A percentile compares a stretch with the other conserved stretches of the same genome.
Evolutionary conservation across 1,284 basidiomycete genomes (phyloP).

Genomic region (Marasmius fiardii): DNA sequence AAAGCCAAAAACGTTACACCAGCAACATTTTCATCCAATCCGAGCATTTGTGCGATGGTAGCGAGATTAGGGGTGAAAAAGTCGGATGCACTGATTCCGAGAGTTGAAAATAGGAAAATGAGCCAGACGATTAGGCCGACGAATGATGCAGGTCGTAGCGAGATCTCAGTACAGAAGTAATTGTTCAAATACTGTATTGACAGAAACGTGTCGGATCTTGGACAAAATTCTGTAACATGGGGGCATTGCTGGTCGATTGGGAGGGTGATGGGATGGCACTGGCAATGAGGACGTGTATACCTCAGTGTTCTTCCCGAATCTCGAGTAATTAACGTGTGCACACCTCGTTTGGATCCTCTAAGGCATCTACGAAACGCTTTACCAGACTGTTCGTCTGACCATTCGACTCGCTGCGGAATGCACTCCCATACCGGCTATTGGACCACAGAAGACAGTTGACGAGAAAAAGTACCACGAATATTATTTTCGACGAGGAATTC

Average conservation of each 20-base stretch:
- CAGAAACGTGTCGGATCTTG: slow-evolving; percentile 57
- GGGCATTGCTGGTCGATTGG: slow-evolving; percentile 58
- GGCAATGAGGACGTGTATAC: slow-evolving; percentile 6
- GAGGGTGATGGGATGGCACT: slow-evolving; percentile 63
- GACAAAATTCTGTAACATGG: slow-evolving; percentile 56
- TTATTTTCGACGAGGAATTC: slow-evolving; percentile 38
- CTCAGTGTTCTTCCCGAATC: neutral
- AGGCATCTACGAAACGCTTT: slow-evolving; percentile 35
- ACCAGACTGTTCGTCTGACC: slow-evolving; percentile 31
- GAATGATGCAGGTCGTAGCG: slow-evolving; percentile 59
- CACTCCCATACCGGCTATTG: slow-evolving; percentile 50
- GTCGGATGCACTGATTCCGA: slow-evolving; percentile 91
- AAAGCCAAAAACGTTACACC: slow-evolving; percentile 94
- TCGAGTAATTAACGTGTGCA: slow-evolving; percentile 20
- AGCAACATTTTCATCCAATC: slow-evolving; percentile 86
- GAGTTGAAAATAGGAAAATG: slow-evolving; percentile 81
- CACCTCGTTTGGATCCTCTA: slow-evolving; percentile 21
- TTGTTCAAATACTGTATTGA: slow-evolving; percentile 63
- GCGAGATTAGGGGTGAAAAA: slow-evolving; percentile 95
- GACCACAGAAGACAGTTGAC: slow-evolving; percentile 64
- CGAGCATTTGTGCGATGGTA: slow-evolving; percentile 78
- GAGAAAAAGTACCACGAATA: slow-evolving; percentile 49
- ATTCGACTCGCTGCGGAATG: slow-evolving; percentile 20
- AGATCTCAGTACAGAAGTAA: slow-evolving; percentile 64
- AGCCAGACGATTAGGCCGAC: slow-evolving; percentile 70